Percentiles rank a stretch among this genome's conserved stretches.
Evolutionary conservation across 306 rosid genomes (phyloP).

Genomic region (Mucuna pruriens): DNA sequence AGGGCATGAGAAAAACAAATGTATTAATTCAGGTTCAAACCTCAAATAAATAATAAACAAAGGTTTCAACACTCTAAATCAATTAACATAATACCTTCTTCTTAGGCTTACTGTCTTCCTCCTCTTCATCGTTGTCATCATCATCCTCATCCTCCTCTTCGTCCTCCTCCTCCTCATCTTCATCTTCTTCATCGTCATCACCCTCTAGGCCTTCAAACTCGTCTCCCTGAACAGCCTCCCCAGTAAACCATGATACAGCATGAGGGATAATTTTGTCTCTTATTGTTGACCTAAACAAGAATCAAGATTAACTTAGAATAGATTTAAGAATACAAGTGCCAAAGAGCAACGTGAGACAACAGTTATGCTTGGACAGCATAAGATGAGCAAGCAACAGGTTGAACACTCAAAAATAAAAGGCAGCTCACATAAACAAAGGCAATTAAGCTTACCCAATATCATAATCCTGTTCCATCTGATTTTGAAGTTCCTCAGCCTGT

Average conservation of each 20-base stretch:
- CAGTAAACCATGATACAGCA: conserved; percentile 94
- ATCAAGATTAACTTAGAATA: neutral
- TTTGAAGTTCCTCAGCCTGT: conserved; percentile 86
- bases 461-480: conserved; percentile 82
- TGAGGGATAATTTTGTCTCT: conserved; percentile 88
- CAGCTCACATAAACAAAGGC: neutral
- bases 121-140: conserved; percentile 47
- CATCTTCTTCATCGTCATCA: conserved; percentile 66
- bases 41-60: neutral
- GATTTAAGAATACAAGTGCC: neutral
- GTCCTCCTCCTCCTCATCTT: conserved; percentile 50
- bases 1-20: neutral
- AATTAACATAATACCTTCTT: conserved; percentile 61
- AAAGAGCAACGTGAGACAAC: neutral
- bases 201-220: conserved; percentile 69
- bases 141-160: conserved; percentile 56
- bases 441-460: conserved; percentile 74
- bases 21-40: neutral
- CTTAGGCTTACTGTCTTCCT: conserved; percentile 55
- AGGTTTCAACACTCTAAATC: neutral
- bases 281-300: conserved; percentile 65
- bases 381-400: neutral
- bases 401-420: neutral
- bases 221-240: conserved; percentile 78
- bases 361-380: neutral